Percentiles rank a stretch among this genome's conserved stretches.
These are phyloP conservation scores for Lactarius hatsudake DNA, from an alignment of 768 basidiomycete species.

Conservation along the genomic window DNA sequence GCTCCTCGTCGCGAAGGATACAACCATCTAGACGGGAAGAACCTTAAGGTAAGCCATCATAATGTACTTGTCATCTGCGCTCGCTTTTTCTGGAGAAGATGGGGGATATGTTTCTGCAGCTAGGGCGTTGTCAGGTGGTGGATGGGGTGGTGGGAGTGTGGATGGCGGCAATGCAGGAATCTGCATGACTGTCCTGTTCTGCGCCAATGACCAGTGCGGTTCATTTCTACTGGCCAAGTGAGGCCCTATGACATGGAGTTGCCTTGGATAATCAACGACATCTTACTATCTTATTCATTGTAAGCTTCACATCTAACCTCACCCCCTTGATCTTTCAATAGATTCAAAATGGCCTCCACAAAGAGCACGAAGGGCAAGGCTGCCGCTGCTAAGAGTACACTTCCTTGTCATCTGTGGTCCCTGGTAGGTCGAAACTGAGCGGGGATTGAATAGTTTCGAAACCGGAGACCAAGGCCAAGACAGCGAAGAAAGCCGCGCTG, in stretches of 20 bases:
- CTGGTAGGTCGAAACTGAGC: neutral
- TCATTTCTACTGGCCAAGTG: neutral
- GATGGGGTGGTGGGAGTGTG: slow-evolving; percentile 2
- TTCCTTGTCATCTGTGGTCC: neutral
- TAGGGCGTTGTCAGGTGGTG: neutral
- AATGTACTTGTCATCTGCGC: neutral
- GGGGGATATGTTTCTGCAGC: neutral
- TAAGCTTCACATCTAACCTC: neutral
- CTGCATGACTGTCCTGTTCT: neutral
- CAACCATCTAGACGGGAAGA: neutral
- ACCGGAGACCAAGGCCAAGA: slow-evolving; percentile 70
- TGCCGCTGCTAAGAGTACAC: slow-evolving; percentile 47
- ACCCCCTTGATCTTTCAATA: neutral
- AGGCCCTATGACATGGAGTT: neutral
- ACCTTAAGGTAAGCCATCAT: slow-evolving; percentile 11
- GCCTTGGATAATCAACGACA: neutral
- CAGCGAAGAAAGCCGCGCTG: slow-evolving; percentile 94
- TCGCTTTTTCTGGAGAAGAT: neutral
- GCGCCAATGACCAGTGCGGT: neutral
- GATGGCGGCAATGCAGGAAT: neutral
- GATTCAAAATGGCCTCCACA: slow-evolving; percentile 57
- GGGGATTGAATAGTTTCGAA: slow-evolving; percentile 13
- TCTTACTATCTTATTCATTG: neutral
- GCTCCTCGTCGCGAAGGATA: neutral
- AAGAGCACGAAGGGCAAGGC: slow-evolving; percentile 66